Base-by-base conservation (phyloP, 2,329 filamentous ascomycete species). In the Aspergillus niger region DNA sequence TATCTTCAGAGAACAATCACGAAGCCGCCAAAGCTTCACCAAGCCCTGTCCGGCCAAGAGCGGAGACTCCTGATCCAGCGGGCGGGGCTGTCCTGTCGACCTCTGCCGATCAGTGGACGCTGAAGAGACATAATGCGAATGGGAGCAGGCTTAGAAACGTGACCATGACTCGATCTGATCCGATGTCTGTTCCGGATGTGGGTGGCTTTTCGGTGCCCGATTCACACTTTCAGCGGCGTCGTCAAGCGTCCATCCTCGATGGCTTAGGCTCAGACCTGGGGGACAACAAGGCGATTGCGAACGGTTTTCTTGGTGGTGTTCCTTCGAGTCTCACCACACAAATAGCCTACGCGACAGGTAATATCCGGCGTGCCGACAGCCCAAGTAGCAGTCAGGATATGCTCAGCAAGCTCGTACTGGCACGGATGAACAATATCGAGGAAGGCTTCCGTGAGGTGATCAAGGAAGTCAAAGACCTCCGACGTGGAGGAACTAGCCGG, bases 341-440 rank as follows among this genome's bases (percentile, higher is more conserved):
- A 71, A 89, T 95, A 85, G 89, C 86, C 8, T 86, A 90, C 79
- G 89, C 88, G 0, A 85, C 87, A 53, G 87, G 88, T 13, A 86
- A 85, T 20, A 76, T 87, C 56, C 84, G 83, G 48, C 74, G 68
- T 77, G 73, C 30, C 54, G 73, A 62, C 55, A 71, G 73, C 26
- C 76, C 77, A 11, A 79, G 79, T 26, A 80, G 80, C 81, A 82
- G 85, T 74, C 89, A 91, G 70, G 85, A 90, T 43, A 90, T 93
- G 84, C 88, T 90, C 71, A 85, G 89, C 67, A 86, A 91, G 58
- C 83, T 97, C 49, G 90, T 97, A 76, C 81, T 97, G 49, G 91
- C 92, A 8, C 83, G 92, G 36, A 97, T 97, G 92, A 95, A 95
- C 74, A 94, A 90, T 7, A 82, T 98, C 2, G 93, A 98, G 74